Evolutionary conservation across 768 basidiomycete genomes (phyloP).

Genomic region (Russula sp.): DNA sequence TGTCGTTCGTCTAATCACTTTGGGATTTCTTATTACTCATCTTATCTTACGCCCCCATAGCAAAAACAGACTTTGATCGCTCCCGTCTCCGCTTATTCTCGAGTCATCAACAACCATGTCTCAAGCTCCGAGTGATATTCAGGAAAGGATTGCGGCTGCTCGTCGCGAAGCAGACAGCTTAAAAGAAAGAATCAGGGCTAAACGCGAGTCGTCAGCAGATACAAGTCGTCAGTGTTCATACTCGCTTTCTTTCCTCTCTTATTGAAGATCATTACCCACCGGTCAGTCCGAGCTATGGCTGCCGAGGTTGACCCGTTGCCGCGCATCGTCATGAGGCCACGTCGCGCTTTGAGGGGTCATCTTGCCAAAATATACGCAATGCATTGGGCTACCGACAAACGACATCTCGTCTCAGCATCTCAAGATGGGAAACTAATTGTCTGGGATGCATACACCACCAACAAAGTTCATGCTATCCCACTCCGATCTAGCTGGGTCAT

Average conservation of each 20-base stretch:
- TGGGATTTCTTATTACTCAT: background rate
- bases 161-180: constrained; percentile 93
- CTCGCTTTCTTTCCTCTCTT: constrained; percentile 5
- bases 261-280: constrained; percentile 16
- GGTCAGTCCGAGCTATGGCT: constrained; percentile 93
- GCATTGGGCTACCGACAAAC: constrained; percentile 97
- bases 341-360: constrained; percentile 92
- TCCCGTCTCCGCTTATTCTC: background rate
- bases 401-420: constrained; percentile 98
- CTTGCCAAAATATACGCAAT: constrained; percentile 99
- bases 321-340: constrained; percentile 93
- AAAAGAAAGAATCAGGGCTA: constrained; percentile 98
- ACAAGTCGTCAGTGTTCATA: constrained; percentile 68
- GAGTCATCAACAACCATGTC: constrained; percentile 45
- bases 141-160: constrained; percentile 91
- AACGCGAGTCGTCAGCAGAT: constrained; percentile 95
- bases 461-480: constrained; percentile 99
- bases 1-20: constrained; percentile 1
- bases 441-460: constrained; percentile 99
- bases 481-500: constrained; percentile 99
- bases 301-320: constrained; percentile 93
- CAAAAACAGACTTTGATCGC: constrained; percentile 1
- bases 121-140: constrained; percentile 76
- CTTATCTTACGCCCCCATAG: background rate
- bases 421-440: constrained; percentile 99